Evolutionary conservation across 2,329 filamentous ascomycete genomes (phyloP).

Genomic region (Botrytis aclada): DNA sequence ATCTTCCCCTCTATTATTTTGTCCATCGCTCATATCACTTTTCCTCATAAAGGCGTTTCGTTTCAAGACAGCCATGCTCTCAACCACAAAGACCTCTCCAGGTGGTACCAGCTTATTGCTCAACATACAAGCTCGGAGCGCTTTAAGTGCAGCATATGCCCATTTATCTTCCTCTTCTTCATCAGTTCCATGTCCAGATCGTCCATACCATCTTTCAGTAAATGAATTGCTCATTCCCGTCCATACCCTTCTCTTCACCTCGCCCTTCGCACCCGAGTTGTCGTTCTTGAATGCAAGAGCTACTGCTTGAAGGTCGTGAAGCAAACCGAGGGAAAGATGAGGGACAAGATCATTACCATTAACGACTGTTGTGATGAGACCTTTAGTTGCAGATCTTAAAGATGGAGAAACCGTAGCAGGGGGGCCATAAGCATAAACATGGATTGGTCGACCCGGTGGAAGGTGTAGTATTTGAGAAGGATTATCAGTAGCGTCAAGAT

Average conservation of each 20-base stretch:
- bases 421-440: conserved; percentile 76
- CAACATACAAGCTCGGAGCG: conserved; percentile 64
- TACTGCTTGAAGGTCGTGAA: conserved; percentile 72
- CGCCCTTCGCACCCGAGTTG: conserved; percentile 61
- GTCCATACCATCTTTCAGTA: conserved; percentile 57
- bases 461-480: conserved; percentile 45
- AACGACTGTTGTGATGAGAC: conserved; percentile 71
- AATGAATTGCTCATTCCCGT: conserved; percentile 60
- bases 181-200: conserved; percentile 40
- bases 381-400: conserved; percentile 66
- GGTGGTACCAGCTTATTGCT: conserved; percentile 70
- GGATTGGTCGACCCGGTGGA: conserved; percentile 66
- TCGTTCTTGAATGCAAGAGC: conserved; percentile 72
- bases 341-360: conserved; percentile 74
- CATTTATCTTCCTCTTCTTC: conserved; percentile 60
- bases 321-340: conserved; percentile 66
- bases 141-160: conserved; percentile 65
- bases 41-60: conserved; percentile 57
- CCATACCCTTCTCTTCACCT: conserved; percentile 66
- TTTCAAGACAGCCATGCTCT: conserved; percentile 64
- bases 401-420: conserved; percentile 69
- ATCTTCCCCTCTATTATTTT: conserved; percentile 10
- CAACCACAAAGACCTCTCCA: conserved; percentile 71
- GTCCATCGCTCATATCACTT: not conserved
- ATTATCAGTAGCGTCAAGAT: conserved; percentile 36